These are phyloP conservation scores for Malus hybrid DNA, from an alignment of 331 rosid species.

Conservation along the genomic window DNA sequence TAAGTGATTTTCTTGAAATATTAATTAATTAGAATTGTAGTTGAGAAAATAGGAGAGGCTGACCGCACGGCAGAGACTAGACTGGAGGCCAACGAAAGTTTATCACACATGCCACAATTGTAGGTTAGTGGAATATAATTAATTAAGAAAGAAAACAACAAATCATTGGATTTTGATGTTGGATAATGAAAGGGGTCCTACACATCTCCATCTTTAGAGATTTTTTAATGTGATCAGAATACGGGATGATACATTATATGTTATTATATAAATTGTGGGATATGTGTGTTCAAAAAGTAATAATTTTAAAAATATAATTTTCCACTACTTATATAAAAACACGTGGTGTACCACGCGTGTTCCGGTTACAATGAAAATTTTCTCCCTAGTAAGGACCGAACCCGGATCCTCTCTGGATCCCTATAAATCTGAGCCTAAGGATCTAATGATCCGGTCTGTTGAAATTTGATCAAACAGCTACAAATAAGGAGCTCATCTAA, in stretches of 20 bases:
- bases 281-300: too few relatives aligned
- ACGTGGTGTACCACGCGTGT: too few relatives aligned
- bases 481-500: accelerated
- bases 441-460: accelerated
- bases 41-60: neutral
- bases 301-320: too few relatives aligned
- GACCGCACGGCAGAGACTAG: neutral
- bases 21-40: neutral
- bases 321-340: too few relatives aligned
- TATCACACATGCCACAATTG: neutral
- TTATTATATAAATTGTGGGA: too few relatives aligned
- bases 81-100: neutral
- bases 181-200: neutral
- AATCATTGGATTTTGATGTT: neutral
- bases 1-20: neutral
- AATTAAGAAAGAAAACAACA: neutral
- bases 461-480: too few relatives aligned
- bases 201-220: neutral
- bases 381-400: too few relatives aligned
- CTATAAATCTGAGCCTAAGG: too few relatives aligned
- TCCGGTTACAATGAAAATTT: too few relatives aligned
- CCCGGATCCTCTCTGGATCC: too few relatives aligned
- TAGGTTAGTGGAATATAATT: neutral
- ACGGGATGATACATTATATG: too few relatives aligned
- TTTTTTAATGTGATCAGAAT: too few relatives aligned